These are phyloP conservation scores for Lachancea kluyveri DNA, from an alignment of 805 yeast species.

Conservation along the genomic window DNA sequence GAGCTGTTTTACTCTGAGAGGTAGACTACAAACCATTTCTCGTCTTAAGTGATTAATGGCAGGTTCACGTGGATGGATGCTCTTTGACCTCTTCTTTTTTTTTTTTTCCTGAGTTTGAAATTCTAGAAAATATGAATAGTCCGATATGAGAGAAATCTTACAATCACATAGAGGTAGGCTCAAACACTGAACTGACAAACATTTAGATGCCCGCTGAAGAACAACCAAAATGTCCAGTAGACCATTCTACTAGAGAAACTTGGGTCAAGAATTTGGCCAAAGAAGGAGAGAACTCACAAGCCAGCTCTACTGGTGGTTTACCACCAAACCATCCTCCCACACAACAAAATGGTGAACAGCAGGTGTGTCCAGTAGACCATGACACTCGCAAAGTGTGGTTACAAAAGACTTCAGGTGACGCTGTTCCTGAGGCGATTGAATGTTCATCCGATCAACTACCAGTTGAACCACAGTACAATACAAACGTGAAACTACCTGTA, in stretches of 20 bases:
- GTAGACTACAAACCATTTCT: too few relatives aligned
- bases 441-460: constrained; percentile 44
- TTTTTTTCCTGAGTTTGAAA: too few relatives aligned
- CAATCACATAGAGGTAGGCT: too few relatives aligned
- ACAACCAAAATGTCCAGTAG: constrained; percentile 59
- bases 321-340: constrained; percentile 2
- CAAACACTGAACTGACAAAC: too few relatives aligned
- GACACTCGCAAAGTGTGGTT: constrained; percentile 54
- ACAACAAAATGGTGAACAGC: neutral
- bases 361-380: constrained; percentile 63
- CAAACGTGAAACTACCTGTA: constrained; percentile 47
- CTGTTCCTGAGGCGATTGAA: constrained; percentile 20
- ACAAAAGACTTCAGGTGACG: constrained; percentile 26
- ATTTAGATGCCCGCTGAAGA: constrained; percentile 7
- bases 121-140: too few relatives aligned
- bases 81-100: too few relatives aligned
- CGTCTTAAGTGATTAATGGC: too few relatives aligned
- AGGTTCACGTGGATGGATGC: too few relatives aligned
- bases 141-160: too few relatives aligned
- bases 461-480: constrained; percentile 28
- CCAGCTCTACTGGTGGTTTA: constrained; percentile 1
- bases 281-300: constrained; percentile 9
- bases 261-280: constrained; percentile 42
- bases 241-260: constrained; percentile 49
- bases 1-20: too few relatives aligned